phyloP scores from a whole-genome alignment of 768 basidiomycete species.

The Rhodotorula kratochvilovae region DNA sequence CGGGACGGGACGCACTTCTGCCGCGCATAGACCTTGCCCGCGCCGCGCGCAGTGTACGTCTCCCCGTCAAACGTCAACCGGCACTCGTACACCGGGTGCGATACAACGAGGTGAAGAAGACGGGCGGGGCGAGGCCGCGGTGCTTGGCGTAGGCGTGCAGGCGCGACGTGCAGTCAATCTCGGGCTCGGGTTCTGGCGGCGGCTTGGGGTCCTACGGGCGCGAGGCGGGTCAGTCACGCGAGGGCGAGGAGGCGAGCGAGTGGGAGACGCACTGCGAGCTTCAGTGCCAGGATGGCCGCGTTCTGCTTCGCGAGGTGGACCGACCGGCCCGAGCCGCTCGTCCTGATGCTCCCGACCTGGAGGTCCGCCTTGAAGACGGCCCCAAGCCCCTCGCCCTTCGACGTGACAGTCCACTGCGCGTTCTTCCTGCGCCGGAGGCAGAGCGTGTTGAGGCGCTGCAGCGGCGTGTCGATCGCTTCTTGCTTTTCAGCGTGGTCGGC shows the following conservation, averaged over 20 bases:
- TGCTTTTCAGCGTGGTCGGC: neutral
- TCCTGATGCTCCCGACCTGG: neutral
- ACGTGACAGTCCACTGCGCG: neutral
- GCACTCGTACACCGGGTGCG: neutral
- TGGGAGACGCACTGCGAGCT: neutral
- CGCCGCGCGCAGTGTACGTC: neutral
- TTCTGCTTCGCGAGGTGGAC: conserved; percentile 10
- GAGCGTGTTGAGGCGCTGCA: neutral
- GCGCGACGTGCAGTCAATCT: neutral
- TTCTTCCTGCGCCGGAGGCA: neutral
- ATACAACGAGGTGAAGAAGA: neutral
- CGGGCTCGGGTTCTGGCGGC: neutral
- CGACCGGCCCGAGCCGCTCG: neutral
- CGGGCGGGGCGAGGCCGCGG: neutral
- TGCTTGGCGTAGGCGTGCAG: neutral
- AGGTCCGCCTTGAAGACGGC: conserved; percentile 15
- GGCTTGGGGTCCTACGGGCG: neutral
- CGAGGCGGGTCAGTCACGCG: neutral
- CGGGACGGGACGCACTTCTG: neutral
- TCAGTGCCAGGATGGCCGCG: neutral
- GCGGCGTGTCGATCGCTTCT: neutral
- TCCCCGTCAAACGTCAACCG: neutral
- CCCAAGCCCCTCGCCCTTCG: neutral
- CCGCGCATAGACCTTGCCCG: neutral
- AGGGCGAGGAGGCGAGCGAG: neutral